phyloP scores from a whole-genome alignment of 306 rosid genomes.

The Castanea sativa region DNA sequence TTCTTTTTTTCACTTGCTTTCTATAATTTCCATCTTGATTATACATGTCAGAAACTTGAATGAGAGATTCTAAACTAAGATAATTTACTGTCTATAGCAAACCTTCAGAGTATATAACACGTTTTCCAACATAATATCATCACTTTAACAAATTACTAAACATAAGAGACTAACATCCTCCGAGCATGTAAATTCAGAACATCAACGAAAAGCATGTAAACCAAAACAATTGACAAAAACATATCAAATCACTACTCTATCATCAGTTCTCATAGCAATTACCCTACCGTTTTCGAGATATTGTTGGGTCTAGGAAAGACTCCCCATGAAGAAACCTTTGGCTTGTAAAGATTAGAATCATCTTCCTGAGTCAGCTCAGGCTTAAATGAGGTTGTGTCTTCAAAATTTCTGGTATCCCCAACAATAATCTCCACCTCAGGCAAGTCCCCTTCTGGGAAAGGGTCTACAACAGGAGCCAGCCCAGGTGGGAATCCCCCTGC shows the following conservation, averaged over 20 bases:
- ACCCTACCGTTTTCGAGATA: constrained; percentile 78
- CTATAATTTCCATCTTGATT: background rate
- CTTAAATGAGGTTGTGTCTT: constrained; percentile 25
- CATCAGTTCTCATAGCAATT: background rate
- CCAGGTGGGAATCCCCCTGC: constrained; percentile 76
- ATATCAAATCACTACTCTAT: background rate
- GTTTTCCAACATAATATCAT: background rate
- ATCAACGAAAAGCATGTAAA: background rate
- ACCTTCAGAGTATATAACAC: background rate
- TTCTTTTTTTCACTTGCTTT: background rate
- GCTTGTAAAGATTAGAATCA: constrained; percentile 68
- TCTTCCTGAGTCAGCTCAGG: constrained; percentile 39
- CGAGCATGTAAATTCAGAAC: background rate
- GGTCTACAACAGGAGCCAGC: constrained; percentile 63
- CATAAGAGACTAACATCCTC: background rate
- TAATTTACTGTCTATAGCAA: background rate
- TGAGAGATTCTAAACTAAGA: background rate
- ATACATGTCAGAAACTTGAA: background rate
- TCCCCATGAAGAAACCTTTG: constrained; percentile 93
- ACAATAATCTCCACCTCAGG: constrained; percentile 83
- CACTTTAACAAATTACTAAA: background rate
- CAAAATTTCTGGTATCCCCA: constrained; percentile 64
- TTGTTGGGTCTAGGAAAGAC: constrained; percentile 89
- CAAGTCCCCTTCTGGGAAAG: constrained; percentile 45
- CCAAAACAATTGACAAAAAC: background rate